phyloP scores from a whole-genome alignment of 2,329 filamentous ascomycete genomes.

The Lanzia echinophila region DNA sequence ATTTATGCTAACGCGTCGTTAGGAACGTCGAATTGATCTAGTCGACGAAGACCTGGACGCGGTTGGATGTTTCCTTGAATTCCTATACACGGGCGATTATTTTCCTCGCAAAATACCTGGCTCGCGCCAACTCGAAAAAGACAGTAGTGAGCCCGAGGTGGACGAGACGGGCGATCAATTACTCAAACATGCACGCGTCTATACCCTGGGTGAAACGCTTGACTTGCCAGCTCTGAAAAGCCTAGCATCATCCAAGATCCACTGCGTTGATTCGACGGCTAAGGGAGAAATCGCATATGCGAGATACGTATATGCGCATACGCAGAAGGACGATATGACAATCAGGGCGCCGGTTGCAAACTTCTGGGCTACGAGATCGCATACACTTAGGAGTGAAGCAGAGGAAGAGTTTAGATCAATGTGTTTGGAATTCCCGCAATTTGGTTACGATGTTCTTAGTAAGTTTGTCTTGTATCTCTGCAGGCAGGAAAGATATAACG shows the following conservation, averaged over 20 bases:
- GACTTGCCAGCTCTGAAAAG: constrained; percentile 61
- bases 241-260: constrained; percentile 82
- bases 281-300: constrained; percentile 89
- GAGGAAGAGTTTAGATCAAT: constrained; percentile 78
- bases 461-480: constrained; percentile 28
- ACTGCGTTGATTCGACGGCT: constrained; percentile 81
- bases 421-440: constrained; percentile 85
- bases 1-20: background rate
- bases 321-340: constrained; percentile 57
- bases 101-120: constrained; percentile 63
- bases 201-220: constrained; percentile 80
- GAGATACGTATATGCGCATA: constrained; percentile 81
- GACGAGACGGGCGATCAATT: constrained; percentile 79
- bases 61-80: constrained; percentile 74
- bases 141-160: constrained; percentile 56
- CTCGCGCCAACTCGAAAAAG: constrained; percentile 61
- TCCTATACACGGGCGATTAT: constrained; percentile 80
- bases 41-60: constrained; percentile 62
- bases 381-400: constrained; percentile 77
- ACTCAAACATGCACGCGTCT: constrained; percentile 81
- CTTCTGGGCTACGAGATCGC: constrained; percentile 79
- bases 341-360: constrained; percentile 81
- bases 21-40: constrained; percentile 64
- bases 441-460: constrained; percentile 89
- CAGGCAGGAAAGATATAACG: background rate